phyloP scores from a whole-genome alignment of 2,329 filamentous ascomycete genomes.

The Chaetomiaceae sp. region DNA sequence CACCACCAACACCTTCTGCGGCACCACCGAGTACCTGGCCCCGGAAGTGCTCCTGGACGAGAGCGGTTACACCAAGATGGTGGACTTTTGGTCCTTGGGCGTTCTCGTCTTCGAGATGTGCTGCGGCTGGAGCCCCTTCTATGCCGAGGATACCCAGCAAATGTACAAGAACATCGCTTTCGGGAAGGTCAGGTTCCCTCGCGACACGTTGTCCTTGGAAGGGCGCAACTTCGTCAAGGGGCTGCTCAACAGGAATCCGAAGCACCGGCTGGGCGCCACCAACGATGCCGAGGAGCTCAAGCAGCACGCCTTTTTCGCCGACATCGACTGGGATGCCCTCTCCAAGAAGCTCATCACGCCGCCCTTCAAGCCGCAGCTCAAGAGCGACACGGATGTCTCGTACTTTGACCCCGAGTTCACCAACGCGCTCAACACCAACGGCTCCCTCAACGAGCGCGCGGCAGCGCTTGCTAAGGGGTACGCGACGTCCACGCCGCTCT shows the following conservation, averaged over 20 bases:
- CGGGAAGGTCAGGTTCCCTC: conserved; percentile 93
- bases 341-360: conserved; percentile 89
- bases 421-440: conserved; percentile 80
- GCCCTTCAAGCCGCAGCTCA: conserved; percentile 95
- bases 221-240: conserved; percentile 98
- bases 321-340: conserved; percentile 88
- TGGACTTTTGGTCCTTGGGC: conserved; percentile 98
- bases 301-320: conserved; percentile 87
- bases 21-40: conserved; percentile 94
- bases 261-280: conserved; percentile 85
- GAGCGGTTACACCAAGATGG: conserved; percentile 98
- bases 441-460: conserved; percentile 86
- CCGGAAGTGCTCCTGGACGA: conserved; percentile 94
- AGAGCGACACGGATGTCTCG: conserved; percentile 91
- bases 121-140: conserved; percentile 98
- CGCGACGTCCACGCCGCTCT: conserved; percentile 84
- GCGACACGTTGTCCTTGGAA: conserved; percentile 89
- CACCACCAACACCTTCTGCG: conserved; percentile 98
- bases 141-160: conserved; percentile 97
- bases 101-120: conserved; percentile 99
- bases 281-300: conserved; percentile 93
- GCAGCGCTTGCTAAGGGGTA: conserved; percentile 81
- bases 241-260: conserved; percentile 91
- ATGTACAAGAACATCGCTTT: conserved; percentile 99
- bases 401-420: conserved; percentile 99